Percentiles rank a stretch among this genome's conserved stretches.
These are phyloP conservation scores for Rhododendron kiyosumense DNA, from an alignment of 148 eudicot genomes.

Conservation along the genomic window DNA sequence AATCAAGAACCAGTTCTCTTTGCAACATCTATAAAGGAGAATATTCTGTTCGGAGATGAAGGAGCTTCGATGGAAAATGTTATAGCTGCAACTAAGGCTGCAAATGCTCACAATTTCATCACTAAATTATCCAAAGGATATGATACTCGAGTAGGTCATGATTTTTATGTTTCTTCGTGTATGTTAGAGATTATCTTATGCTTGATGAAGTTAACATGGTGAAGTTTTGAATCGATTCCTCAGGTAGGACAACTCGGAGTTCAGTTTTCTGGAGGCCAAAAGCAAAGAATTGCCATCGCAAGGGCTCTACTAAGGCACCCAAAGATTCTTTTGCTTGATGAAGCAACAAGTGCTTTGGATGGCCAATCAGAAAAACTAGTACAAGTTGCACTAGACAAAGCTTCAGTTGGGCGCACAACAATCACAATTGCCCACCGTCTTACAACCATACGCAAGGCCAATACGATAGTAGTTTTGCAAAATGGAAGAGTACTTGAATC, in stretches of 20 bases:
- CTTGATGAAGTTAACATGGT: not conserved
- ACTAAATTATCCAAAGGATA: constrained; percentile 17
- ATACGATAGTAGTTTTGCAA: constrained; percentile 16
- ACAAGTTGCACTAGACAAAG: constrained; percentile 17
- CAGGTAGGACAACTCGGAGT: constrained; percentile 23
- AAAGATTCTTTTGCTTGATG: constrained; percentile 2
- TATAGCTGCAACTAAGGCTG: constrained; percentile 12
- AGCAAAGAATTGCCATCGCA: constrained; percentile 17
- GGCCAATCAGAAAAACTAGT: constrained; percentile 19
- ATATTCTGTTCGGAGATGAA: constrained; percentile 17
- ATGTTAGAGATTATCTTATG: not conserved
- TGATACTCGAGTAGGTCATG: constrained; percentile 7
- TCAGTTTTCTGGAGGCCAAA: not conserved
- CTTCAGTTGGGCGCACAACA: constrained; percentile 23
- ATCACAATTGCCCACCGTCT: constrained; percentile 15
- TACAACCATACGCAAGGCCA: constrained; percentile 14
- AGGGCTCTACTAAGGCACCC: constrained; percentile 19
- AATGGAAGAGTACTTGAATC: constrained; percentile 13
- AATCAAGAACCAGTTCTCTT: constrained; percentile 21
- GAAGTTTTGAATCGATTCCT: not conserved
- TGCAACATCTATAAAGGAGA: constrained; percentile 22
- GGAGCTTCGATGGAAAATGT: constrained; percentile 12
- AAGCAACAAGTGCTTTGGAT: constrained; percentile 14
- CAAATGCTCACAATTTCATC: constrained; percentile 25
- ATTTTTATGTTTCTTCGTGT: not conserved